Percentiles rank a stretch among this genome's conserved stretches.
Evolutionary conservation across 768 basidiomycete genomes (phyloP).

Genomic region (Amanita muscaria): DNA sequence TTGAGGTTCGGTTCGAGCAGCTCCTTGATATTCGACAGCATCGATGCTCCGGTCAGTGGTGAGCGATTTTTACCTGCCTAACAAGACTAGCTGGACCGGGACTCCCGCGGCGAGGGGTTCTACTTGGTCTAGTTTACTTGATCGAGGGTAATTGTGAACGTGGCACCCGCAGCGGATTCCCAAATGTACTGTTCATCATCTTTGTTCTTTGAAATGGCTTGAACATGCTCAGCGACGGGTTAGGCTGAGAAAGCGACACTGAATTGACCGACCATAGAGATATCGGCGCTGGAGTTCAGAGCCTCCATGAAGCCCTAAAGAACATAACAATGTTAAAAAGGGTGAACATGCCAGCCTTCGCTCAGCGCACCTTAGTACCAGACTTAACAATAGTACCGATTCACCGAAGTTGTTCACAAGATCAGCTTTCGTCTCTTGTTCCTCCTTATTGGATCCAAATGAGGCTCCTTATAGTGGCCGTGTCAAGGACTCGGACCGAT

Average conservation of each 20-base stretch:
- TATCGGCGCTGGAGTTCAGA: constrained; percentile 79
- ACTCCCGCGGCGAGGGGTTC: no score
- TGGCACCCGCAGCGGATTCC: constrained; percentile 99
- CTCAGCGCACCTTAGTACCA: constrained; percentile 68
- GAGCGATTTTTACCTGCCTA: no score
- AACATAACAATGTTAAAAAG: constrained; percentile 6
- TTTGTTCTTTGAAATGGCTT: constrained; percentile 99
- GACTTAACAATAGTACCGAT: constrained; percentile 95
- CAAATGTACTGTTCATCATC: constrained; percentile 99
- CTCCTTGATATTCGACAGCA: no score
- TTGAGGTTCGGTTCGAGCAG: no score
- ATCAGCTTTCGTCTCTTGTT: constrained; percentile 99
- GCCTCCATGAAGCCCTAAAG: constrained; percentile 99
- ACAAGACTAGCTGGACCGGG: no score
- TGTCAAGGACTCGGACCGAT: constrained; percentile 77
- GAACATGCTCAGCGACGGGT: constrained; percentile 97
- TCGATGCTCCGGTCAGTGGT: no score
- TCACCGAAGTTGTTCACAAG: constrained; percentile 99
- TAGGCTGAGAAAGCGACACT: constrained; percentile 99
- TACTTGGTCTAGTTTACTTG: no score
- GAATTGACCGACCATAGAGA: constrained; percentile 97
- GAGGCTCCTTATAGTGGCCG: constrained; percentile 87
- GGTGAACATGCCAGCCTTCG: no score
- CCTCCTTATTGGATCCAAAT: constrained; percentile 96
- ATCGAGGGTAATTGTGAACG: constrained; percentile 97